Evolutionary conservation across 2,329 filamentous ascomycete genomes (phyloP), one percentile per base, ranked within the genome.

Genomic region (Penicillium concentricum): DNA sequence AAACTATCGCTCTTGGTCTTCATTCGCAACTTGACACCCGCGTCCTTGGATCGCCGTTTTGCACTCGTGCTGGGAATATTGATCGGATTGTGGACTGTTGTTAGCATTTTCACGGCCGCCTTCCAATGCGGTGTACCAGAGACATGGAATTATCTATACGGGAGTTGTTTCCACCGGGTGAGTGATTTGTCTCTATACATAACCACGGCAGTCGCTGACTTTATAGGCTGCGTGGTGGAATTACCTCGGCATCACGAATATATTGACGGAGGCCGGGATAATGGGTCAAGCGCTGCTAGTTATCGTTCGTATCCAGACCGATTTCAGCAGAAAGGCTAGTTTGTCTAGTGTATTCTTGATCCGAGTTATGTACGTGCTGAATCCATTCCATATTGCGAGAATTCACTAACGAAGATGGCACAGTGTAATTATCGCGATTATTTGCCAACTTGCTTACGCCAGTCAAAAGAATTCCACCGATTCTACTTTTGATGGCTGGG

Each of bases 1-100:
- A 70, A 72, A 46, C 51, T 66, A 3, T 65, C 68, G 5, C 54
- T 69, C 7, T 39, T 68, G 26, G 51, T 65, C 26, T 66, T 71
- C 24, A 61, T 71, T 28, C 58, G 56, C 24, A 62, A 61, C 22
- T 42, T 70, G 18, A 67, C 65, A 0, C 66, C 67, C 1, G 57
- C 63, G 5, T 38, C 52, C 6, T 28, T 56, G 22, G 65, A 67
- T 39, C 61, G 58, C 10, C 54, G 54, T 4, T 42, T 69, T 20
- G 59, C 63, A 8, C 35, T 60, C 4, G 54, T 30, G 1, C 43
- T 70, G 12, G 56, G 61, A 18, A 45, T 53, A 9, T 47, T 54
- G 5, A 56, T 63, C 9, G 37, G 41, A 8, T 5, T 60, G 12
- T 69, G 66, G 67, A 53, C 52, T 2, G n/a, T 66, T 13, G 28